Evolutionary conservation across 202 grass and related monocot genomes (phyloP).

Genomic region (Dendrocalamus latiflorus): DNA sequence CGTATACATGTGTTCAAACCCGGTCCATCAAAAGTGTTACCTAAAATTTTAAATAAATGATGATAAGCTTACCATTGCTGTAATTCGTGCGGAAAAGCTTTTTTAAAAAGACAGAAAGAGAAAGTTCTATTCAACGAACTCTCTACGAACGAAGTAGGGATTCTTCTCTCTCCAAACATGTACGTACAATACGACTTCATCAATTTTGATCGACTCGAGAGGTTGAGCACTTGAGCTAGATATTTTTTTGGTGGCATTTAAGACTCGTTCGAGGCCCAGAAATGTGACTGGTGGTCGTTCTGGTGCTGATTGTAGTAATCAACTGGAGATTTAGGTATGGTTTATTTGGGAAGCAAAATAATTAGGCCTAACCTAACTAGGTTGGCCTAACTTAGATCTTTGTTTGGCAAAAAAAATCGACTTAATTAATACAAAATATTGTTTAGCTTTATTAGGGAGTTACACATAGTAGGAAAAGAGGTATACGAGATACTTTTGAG

Average conservation of each 20-base stretch:
- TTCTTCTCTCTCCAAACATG: not conserved
- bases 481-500: not conserved
- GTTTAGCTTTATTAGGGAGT: not conserved
- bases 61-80: not conserved
- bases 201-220: not conserved
- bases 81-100: not conserved
- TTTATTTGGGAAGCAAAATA: not conserved
- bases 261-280: not conserved
- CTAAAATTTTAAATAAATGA: not conserved
- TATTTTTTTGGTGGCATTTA: slow-evolving; percentile 1
- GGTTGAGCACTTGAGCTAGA: not conserved
- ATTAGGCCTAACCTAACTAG: not conserved
- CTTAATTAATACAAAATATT: not conserved
- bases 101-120: not conserved
- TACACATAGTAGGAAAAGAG: not conserved
- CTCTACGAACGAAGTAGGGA: not conserved
- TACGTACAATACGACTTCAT: not conserved
- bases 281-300: not conserved
- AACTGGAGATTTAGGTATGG: not conserved
- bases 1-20: not conserved
- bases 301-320: not conserved
- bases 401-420: not conserved
- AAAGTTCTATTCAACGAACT: not conserved
- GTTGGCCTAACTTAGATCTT: not conserved
- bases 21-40: not conserved